Evolutionary conservation across 208 protist species (phyloP).

Genomic region (Acanthamoeba castellanii): DNA sequence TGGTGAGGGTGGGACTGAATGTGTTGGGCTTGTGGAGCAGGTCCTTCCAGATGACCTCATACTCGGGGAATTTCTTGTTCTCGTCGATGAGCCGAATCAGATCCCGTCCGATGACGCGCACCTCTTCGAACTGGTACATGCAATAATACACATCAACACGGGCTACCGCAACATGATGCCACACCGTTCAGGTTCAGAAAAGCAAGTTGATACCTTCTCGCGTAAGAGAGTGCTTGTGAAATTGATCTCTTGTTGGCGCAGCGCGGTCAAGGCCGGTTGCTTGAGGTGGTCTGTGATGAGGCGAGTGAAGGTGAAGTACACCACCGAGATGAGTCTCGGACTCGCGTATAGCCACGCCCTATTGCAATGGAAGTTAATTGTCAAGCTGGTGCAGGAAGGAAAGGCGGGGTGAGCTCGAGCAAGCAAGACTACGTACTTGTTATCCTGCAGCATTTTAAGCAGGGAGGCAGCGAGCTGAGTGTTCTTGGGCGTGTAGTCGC

Average conservation of each 20-base stretch:
- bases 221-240: conserved; percentile 78
- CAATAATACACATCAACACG: background rate
- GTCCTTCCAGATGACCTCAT: conserved; percentile 83
- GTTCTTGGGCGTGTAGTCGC: conserved; percentile 81
- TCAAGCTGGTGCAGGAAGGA: background rate
- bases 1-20: conserved; percentile 52
- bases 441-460: conserved; percentile 73
- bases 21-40: conserved; percentile 74
- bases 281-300: conserved; percentile 85
- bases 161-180: too few species aligned
- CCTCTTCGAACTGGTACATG: conserved; percentile 72
- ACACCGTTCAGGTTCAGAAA: background rate
- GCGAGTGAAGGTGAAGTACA: conserved; percentile 83
- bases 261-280: conserved; percentile 11
- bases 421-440: conserved; percentile 75
- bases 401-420: background rate
- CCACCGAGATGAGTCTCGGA: conserved; percentile 77
- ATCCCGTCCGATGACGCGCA: conserved; percentile 83
- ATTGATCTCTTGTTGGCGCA: conserved; percentile 77
- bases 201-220: conserved; percentile 79
- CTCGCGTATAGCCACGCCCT: conserved; percentile 81
- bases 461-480: conserved; percentile 65
- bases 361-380: background rate
- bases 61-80: conserved; percentile 80
- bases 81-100: conserved; percentile 85